Percentiles rank a stretch among this genome's conserved stretches.
These are phyloP conservation scores for Naegleria fowleri DNA, from an alignment of 208 protist species.

Conservation along the genomic window DNA sequence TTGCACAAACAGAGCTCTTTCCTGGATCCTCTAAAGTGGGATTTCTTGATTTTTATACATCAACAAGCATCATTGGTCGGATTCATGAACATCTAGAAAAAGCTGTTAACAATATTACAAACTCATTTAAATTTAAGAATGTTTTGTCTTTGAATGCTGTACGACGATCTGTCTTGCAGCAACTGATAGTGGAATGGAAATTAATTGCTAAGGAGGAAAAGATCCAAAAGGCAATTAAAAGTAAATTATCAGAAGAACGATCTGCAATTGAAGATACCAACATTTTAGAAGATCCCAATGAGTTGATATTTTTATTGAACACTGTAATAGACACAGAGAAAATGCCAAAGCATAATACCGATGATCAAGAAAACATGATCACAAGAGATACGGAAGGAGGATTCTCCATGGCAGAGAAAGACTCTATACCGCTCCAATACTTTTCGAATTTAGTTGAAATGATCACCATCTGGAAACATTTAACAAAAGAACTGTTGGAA, in stretches of 20 bases:
- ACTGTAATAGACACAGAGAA: constrained; percentile 26
- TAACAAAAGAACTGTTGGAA: constrained; percentile 39
- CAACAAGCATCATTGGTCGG: not conserved
- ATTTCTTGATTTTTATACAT: constrained; percentile 24
- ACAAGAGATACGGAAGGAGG: not conserved
- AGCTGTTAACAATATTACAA: not conserved
- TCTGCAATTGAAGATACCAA: constrained; percentile 24
- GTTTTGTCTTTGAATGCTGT: not conserved
- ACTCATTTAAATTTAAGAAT: constrained; percentile 17
- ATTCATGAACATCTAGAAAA: constrained; percentile 30
- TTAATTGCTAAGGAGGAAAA: constrained; percentile 39
- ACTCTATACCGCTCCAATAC: not conserved
- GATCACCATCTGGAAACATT: constrained; percentile 29
- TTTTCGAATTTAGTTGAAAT: constrained; percentile 39
- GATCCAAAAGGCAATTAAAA: constrained; percentile 33
- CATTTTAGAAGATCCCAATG: constrained; percentile 41
- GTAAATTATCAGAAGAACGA: not conserved
- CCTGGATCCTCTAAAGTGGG: not conserved
- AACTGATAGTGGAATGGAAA: constrained; percentile 40
- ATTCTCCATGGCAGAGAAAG: not conserved
- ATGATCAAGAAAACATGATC: not conserved
- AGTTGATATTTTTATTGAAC: constrained; percentile 3
- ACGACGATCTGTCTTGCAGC: constrained; percentile 31
- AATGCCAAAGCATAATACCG: not conserved
- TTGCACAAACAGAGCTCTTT: not conserved